Evolutionary conservation across 352 stramenopile species (phyloP).

Genomic region (Blastocystis sp.): DNA sequence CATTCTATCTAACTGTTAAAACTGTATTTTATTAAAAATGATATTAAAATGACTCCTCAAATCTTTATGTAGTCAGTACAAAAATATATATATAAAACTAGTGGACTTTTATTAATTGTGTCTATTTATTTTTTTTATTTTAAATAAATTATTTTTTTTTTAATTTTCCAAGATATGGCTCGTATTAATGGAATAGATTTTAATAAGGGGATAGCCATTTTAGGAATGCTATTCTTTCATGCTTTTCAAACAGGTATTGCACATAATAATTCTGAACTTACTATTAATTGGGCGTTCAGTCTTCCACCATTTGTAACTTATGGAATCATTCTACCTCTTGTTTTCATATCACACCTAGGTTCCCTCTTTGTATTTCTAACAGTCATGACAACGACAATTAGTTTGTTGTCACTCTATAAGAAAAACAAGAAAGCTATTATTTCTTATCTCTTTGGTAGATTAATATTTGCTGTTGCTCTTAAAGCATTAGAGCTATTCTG

Average conservation of each 20-base stretch:
- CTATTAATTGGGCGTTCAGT: neutral
- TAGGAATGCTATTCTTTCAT: slow-evolving; percentile 23
- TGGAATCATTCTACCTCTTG: slow-evolving; percentile 1
- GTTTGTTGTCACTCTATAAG: slow-evolving; percentile 22
- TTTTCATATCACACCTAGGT: slow-evolving; percentile 18
- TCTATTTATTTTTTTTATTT: too few relatives aligned
- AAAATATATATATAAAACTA: too few relatives aligned
- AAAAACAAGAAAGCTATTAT: slow-evolving; percentile 26
- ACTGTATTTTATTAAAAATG: too few relatives aligned
- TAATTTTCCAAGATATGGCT: too few relatives aligned
- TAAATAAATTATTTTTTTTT: too few relatives aligned
- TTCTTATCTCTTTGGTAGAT: slow-evolving; percentile 21
- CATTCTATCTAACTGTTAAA: too few relatives aligned
- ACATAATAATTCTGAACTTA: neutral
- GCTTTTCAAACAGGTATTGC: slow-evolving; percentile 12
- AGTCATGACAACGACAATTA: slow-evolving; percentile 10
- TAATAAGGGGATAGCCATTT: slow-evolving; percentile 17
- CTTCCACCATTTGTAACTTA: neutral
- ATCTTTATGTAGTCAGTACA: too few relatives aligned
- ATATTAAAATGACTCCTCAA: too few relatives aligned
- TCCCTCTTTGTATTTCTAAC: slow-evolving; percentile 28
- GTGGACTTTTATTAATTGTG: too few relatives aligned
- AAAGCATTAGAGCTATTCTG: slow-evolving; percentile 22
- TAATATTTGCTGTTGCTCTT: slow-evolving; percentile 14
- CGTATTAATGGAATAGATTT: slow-evolving; percentile 21